phyloP scores from a whole-genome alignment of 2,329 filamentous ascomycete genomes.

The Niveomyces coronatus region DNA sequence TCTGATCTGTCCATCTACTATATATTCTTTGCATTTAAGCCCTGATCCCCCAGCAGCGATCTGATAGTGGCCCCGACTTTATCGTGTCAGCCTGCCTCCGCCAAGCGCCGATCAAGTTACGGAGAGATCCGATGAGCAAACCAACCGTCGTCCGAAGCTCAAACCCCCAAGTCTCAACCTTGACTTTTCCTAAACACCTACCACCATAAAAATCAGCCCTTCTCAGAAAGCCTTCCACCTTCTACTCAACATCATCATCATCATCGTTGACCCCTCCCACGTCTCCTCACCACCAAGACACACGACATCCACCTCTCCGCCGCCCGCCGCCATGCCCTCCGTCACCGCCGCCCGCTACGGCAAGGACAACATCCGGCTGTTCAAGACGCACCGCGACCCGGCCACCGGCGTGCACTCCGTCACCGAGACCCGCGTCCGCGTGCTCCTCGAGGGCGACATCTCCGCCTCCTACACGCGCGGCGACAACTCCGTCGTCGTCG shows the following conservation, averaged over 20 bases:
- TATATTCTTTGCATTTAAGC: too few species aligned
- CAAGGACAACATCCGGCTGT: constrained; percentile 98
- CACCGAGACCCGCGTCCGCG: constrained; percentile 90
- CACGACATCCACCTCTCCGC: background rate
- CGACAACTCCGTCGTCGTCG: constrained; percentile 91
- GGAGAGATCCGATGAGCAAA: constrained; percentile 6
- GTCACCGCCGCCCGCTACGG: constrained; percentile 63
- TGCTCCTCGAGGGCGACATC: constrained; percentile 86
- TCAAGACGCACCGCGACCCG: constrained; percentile 80
- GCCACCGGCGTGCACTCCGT: constrained; percentile 72
- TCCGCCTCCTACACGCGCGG: constrained; percentile 81
- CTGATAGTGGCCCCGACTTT: too few species aligned
- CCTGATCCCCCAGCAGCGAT: too few species aligned
- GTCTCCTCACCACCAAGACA: background rate
- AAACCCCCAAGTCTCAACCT: background rate
- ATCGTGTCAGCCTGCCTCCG: too few species aligned
- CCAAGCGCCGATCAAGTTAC: constrained; percentile 2
- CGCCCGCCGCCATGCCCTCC: constrained; percentile 38
- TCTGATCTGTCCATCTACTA: too few species aligned
- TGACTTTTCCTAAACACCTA: too few species aligned
- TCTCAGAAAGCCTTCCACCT: too few species aligned
- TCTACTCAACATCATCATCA: background rate
- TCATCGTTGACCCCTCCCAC: background rate
- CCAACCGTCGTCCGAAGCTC: constrained; percentile 3
- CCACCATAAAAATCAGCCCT: too few species aligned